Evolutionary conservation across 2,329 filamentous ascomycete species (phyloP).

Genomic region (Paecilomyces niveus): DNA sequence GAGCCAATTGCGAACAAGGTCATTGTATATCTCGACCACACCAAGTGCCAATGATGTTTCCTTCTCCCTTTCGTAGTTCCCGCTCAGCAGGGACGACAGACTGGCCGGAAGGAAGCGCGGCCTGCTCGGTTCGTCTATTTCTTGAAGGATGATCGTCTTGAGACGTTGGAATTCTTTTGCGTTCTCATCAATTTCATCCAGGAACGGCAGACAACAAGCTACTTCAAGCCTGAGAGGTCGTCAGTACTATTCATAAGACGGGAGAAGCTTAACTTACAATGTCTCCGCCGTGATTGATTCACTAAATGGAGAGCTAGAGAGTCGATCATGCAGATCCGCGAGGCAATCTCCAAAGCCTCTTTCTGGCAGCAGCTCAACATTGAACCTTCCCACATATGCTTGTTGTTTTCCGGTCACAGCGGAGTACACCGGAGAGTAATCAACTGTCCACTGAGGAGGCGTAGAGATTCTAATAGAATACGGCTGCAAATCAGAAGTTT

Average conservation of each 20-base stretch:
- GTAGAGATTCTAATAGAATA: conserved; percentile 6
- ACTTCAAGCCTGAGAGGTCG: conserved; percentile 24
- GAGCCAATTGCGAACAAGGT: conserved; percentile 30
- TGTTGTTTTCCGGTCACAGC: conserved; percentile 12
- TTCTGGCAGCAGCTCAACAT: neutral
- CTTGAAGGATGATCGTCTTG: conserved; percentile 8
- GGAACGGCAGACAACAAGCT: conserved; percentile 14
- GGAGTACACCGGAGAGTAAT: conserved; percentile 21
- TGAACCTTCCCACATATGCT: conserved; percentile 2
- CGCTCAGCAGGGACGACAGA: neutral
- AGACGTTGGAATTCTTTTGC: conserved; percentile 22
- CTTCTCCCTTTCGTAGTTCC: neutral
- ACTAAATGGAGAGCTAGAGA: conserved; percentile 2
- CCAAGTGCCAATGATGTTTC: conserved; percentile 8
- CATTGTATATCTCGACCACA: conserved; percentile 26
- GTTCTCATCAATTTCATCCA: conserved; percentile 32
- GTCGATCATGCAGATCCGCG: conserved; percentile 10
- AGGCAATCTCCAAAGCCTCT: conserved; percentile 17
- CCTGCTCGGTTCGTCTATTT: neutral
- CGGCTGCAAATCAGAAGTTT: conserved; percentile 5
- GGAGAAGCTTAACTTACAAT: conserved; percentile 17
- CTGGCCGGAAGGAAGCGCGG: neutral
- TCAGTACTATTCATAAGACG: conserved; percentile 4
- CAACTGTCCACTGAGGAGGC: conserved; percentile 21
- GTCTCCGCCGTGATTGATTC: conserved; percentile 16